A percentile compares a stretch with the other conserved stretches of the same genome.
phyloP scores from a whole-genome alignment of 2,329 filamentous ascomycete species.

The Hypoxylon sp. region DNA sequence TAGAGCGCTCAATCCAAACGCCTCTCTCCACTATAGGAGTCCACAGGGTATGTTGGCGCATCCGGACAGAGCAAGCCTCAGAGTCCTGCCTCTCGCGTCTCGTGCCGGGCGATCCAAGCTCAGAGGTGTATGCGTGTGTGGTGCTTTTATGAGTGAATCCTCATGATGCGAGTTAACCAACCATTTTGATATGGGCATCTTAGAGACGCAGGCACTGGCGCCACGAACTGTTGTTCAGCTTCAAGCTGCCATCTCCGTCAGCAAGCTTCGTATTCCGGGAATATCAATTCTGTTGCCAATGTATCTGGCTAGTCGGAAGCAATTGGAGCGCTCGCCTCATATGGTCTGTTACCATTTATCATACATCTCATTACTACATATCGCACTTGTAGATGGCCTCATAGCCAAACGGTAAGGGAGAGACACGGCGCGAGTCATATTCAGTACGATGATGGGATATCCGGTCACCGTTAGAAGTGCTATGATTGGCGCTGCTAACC shows the following conservation, averaged over 20 bases:
- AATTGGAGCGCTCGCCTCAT: too few relatives aligned
- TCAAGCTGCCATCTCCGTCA: not conserved
- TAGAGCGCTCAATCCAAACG: not conserved
- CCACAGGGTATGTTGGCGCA: constrained; percentile 1
- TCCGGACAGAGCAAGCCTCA: not conserved
- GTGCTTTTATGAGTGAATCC: not conserved
- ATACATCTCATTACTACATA: not conserved
- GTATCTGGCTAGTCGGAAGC: too few relatives aligned
- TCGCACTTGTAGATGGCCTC: not conserved
- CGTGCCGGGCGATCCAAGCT: not conserved
- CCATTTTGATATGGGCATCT: too few relatives aligned
- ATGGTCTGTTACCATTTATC: too few relatives aligned
- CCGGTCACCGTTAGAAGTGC: too few relatives aligned
- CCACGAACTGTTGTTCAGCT: constrained; percentile 1
- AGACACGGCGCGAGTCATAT: too few relatives aligned
- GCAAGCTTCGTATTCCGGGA: constrained; percentile 27
- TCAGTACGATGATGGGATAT: too few relatives aligned
- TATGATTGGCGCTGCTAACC: constrained; percentile 13
- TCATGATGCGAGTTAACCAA: constrained; percentile 12
- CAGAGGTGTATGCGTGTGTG: constrained; percentile 1
- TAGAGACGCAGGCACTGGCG: too few relatives aligned
- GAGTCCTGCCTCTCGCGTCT: not conserved
- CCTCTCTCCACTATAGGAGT: not conserved
- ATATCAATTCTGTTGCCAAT: too few relatives aligned
- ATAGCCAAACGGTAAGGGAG: not conserved